phyloP scores from a whole-genome alignment of 1,139 yeast species.

The Dujonia santamariae region DNA sequence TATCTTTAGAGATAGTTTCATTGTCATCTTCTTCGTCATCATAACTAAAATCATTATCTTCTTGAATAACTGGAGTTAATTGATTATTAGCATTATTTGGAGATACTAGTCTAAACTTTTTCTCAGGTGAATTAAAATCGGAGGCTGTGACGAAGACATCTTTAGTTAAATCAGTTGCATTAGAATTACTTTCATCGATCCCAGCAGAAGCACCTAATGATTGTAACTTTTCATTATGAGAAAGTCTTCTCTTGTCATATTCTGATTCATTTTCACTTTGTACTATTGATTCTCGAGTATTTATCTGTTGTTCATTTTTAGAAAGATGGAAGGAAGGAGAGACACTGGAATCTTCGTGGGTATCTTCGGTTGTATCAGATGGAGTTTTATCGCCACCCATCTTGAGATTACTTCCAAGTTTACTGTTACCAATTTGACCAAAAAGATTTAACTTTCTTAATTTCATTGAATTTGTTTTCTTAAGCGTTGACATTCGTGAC shows the following conservation, averaged over 20 bases:
- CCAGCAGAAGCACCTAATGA: constrained; percentile 20
- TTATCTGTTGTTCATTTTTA: too few relatives aligned
- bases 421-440: background rate
- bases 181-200: constrained; percentile 13
- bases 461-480: constrained; percentile 41
- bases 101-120: background rate
- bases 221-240: constrained; percentile 16
- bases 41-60: background rate
- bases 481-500: constrained; percentile 40
- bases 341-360: constrained; percentile 11
- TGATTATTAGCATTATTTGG: background rate
- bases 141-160: constrained; percentile 43
- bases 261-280: constrained; percentile 18
- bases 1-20: constrained; percentile 8
- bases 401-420: too few relatives aligned
- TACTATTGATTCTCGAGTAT: constrained; percentile 16
- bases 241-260: constrained; percentile 9
- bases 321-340: constrained; percentile 19
- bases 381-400: constrained; percentile 7
- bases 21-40: constrained; percentile 8
- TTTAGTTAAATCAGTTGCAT: constrained; percentile 19
- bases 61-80: too few relatives aligned
- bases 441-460: constrained; percentile 38
- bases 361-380: constrained; percentile 8
- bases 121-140: constrained; percentile 18